Conservation (phyloP, 805 yeast species). For the Starmerella powellii region DNA sequence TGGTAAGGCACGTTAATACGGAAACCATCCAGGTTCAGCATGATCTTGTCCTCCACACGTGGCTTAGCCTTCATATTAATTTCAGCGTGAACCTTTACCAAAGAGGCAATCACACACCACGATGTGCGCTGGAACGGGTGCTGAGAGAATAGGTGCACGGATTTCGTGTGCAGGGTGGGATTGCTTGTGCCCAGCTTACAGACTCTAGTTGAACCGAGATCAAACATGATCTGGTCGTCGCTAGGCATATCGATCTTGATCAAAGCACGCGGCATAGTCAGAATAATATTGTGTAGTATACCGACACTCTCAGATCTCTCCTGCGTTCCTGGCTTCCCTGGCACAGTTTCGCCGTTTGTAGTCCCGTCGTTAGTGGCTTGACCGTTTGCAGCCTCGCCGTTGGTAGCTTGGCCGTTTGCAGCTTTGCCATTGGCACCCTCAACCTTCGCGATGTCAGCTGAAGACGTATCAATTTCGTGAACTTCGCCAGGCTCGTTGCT, state of each 20-base stretch:
- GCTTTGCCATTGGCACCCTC: too few relatives aligned
- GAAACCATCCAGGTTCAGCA: conserved; percentile 27
- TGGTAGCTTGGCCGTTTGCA: too few relatives aligned
- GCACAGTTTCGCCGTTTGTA: too few relatives aligned
- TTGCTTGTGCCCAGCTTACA: conserved; percentile 22
- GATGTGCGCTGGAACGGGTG: conserved; percentile 36
- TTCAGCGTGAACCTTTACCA: conserved; percentile 24
- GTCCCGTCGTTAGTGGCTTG: too few relatives aligned
- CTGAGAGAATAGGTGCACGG: conserved; percentile 36
- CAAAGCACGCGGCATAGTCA: conserved; percentile 17
- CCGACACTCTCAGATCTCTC: too few relatives aligned
- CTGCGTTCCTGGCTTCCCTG: background rate
- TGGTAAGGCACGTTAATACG: conserved; percentile 49
- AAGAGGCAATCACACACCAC: conserved; percentile 30
- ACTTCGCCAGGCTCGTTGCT: too few relatives aligned
- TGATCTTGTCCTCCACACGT: conserved; percentile 15
- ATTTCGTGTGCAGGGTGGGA: conserved; percentile 30
- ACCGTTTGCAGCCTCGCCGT: too few relatives aligned
- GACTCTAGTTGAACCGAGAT: conserved; percentile 27
- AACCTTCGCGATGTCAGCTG: too few relatives aligned
- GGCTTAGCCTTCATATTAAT: conserved; percentile 6
- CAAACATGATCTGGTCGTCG: conserved; percentile 38
- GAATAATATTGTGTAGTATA: background rate
- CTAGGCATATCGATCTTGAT: conserved; percentile 37
- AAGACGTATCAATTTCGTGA: too few relatives aligned